Base-by-base conservation (phyloP, 495 filamentous ascomycete genomes). In the Cetradonia linearis region DNA sequence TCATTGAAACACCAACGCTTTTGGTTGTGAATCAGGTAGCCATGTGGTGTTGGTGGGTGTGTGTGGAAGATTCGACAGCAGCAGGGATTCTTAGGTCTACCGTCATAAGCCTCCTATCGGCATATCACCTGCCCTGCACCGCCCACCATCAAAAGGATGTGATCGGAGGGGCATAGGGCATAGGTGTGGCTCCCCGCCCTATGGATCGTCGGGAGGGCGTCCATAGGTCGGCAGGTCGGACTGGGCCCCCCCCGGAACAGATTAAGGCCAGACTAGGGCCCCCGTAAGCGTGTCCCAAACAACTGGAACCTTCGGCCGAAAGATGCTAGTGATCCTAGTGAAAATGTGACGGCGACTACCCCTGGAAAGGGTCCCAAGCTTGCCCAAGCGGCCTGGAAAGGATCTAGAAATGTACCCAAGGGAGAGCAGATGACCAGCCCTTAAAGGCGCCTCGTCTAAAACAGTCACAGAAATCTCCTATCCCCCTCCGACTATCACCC, bases 191-290 rank as follows among this genome's bases (percentile, higher is more conserved):
- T 46, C 42, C 10, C 20, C 20, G 42, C 42, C 42, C 20, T n/a
- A 54, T 20, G 50, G 50, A 54, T 54, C 50, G 8, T 36, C 50
- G 50, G 50, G 42, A 46, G 42, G 42, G 42, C 42, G 42, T n/a
- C 42, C 42, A 46, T 46, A 20, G 42, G 42, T 46, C 42, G 42
- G 42, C 25, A 20, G 42, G 42, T 46, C 42, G 42, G 42, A 46
- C 25, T 46, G 42, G 42, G 25, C 20, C n/a, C 42, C 50, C 28
- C 27, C 40, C 42, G 18, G 50, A 54, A 30, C 20, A 36, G 50
- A 54, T 54, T 54, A n/a, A 36, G 31, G 50, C 50, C 50, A 9
- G n/a, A 10, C 50, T 20, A 54, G 31, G 18, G 31, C 14, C 33
- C 50, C 31, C 47, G 3, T 7, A 50, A 50, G 20, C 28, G 27